Percentiles rank a stretch among this genome's conserved stretches.
Conservation (phyloP, 768 basidiomycete species). For the Tephrocybe sp. region DNA sequence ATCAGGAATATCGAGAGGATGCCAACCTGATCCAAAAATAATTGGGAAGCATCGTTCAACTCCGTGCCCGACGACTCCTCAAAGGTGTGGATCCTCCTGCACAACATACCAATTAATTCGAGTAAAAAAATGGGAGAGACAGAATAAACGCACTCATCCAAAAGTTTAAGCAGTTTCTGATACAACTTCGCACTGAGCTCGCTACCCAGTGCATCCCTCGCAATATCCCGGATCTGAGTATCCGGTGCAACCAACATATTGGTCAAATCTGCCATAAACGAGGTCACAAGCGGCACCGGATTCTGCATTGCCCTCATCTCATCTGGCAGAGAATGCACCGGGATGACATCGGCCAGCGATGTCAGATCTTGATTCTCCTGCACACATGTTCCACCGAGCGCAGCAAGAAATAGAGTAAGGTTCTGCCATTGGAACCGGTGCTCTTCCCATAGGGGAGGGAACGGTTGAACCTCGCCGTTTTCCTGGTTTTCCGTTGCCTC, state of each 20-base stretch:
- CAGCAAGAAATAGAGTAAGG: conserved; percentile 73
- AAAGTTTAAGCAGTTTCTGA: conserved; percentile 61
- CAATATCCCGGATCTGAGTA: conserved; percentile 71
- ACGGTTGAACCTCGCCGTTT: conserved; percentile 25
- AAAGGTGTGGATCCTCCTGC: conserved; percentile 53
- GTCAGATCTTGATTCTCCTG: conserved; percentile 50
- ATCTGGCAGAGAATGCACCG: conserved; percentile 64
- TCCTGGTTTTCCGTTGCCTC: conserved; percentile 33
- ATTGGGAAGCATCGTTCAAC: conserved; percentile 37
- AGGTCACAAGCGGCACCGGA: conserved; percentile 56
- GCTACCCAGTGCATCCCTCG: conserved; percentile 76
- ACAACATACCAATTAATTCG: background rate
- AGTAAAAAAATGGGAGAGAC: background rate
- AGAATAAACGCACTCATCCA: conserved; percentile 63
- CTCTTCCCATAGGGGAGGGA: conserved; percentile 43
- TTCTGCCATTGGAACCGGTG: conserved; percentile 85
- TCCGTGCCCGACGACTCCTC: conserved; percentile 46
- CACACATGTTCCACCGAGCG: conserved; percentile 67
- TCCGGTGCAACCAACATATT: conserved; percentile 64
- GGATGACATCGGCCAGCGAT: conserved; percentile 55
- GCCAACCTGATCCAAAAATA: conserved; percentile 76
- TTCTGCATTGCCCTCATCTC: conserved; percentile 65
- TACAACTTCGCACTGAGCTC: conserved; percentile 77
- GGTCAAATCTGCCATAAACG: conserved; percentile 70
- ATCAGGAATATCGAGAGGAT: background rate